Base-by-base conservation (phyloP, 2,329 filamentous ascomycete species). In the Fusarium avenaceum region DNA sequence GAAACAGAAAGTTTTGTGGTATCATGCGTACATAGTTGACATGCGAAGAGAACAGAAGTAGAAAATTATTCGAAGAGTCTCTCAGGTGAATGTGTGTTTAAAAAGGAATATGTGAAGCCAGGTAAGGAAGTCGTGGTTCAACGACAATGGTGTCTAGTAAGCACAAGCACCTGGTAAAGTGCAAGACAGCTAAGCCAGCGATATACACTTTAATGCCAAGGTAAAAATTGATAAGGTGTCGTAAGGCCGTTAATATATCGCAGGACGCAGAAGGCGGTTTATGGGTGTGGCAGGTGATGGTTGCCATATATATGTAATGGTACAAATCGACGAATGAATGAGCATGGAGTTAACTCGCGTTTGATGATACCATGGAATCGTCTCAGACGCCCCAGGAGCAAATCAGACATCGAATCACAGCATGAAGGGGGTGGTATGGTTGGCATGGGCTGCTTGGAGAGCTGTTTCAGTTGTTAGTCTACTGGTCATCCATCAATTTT, bases 371-470 rank as follows among this genome's bases (percentile, higher is more conserved):
- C 40, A 24, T 30, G 49, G 38, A 50, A 30, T 40, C 52, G 46
- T 50, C 63, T 44, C 38, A 69, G 28, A 43, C 33, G 35, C 30
- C 44, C 26, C 24, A 7, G 11, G 5, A 35, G 17, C 9, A 42
- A 26, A 10, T 14, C 28, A n/a, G n/a, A 11, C 10, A 19, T 51
- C n/a, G 26, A 30, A 50, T 73, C 62, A 79, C 57, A 75, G 75
- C 14, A 76, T 74, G 57, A 78, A 79, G 9, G 74, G 74, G 26
- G 65, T 63, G 32, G 73, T 73, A 59, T 80, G 75, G 26, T 73
- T 73, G 48, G 70, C 74, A 61, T 81, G 78, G 30, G 80, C 80
- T 44, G 79, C 79, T 67, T 74, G 75, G 13, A 81, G 65, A 38
- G 73, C 80, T 80, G 50, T 8, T 56, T 32, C 42, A 32, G 46